Base-by-base conservation (phyloP, 352 stramenopile genomes). In the Globisporangium solare region DNA sequence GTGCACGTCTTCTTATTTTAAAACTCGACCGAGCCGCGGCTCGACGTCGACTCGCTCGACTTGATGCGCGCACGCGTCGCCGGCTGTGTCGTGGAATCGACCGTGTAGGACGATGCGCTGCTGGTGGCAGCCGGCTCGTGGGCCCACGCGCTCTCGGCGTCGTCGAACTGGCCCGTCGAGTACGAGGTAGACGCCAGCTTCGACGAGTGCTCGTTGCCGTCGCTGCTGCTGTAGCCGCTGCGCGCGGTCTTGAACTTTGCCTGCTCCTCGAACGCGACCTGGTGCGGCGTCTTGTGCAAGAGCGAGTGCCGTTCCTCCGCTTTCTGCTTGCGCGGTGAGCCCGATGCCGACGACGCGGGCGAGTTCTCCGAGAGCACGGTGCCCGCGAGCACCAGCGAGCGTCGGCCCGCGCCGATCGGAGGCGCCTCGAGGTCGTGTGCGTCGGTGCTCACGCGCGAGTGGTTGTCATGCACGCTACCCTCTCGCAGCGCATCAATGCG, bases 401-500 rank as follows among this genome's bases (percentile, higher is more conserved):
- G 71, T 20, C 72, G 56, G 0, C 57, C 41, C 1, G 20, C 54
- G 21, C 64, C 20, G 1, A 61, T 54, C 21, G 68, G 52, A 20
- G 61, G 61, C 31, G 60, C 54, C 14, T 73, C 64, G 24, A 64
- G 42, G 7, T 56, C 56, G 37, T 64, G 48, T 8, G 67, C 64
- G 24, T 59, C 60, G 10, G 70, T 50, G 51, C 75, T 86, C 32
- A 82, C 74, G n/a, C 75, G 71, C 4, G 67, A 75, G 61, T 82
- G 67, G 39, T 77, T 67, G 54, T 83, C 81, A 32, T 76, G 66
- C 14, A 73, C 65, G 3, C 58, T 64, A 24, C 74, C 71, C 42
- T 84, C 74, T 14, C 79, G 64, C 27, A 89, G 60, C 11, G 74
- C 79, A 35, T 88, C 73, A 41, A 89, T 89, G 17, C 76, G 73